Base-by-base conservation (phyloP, 1,139 yeast species). In the Zygosaccharomyces sapae region DNA sequence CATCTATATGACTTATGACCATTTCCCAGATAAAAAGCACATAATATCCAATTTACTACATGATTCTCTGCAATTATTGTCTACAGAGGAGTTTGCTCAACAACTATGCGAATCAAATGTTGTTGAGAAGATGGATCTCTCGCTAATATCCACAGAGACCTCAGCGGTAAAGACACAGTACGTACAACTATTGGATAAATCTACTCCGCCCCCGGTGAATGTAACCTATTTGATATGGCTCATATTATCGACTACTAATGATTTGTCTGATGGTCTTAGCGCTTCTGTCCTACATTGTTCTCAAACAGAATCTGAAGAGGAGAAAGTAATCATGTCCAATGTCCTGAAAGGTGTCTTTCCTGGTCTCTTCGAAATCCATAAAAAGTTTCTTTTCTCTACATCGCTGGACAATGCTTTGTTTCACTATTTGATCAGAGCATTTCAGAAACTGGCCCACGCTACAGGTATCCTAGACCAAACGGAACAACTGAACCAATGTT, bases 361-460 rank as follows among this genome's bases (percentile, higher is more conserved):
- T 1, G 73, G 73, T 12, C 55, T 81, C 2, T 66, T 76, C 27
- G 62, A 69, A 1, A 66, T 80, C 30, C 80, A 76, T 56, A 69
- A 75, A 25, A 70, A 74, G 5, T 82, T 79, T 49, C 63, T 89
- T 13, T 80, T 80, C 55, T 77, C 89, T 0, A 71, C 82, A 2
- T 52, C 65, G 2, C 68, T 86, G 64, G 95, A 88, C 58, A 74
- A 76, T 47, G 90, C 84, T 18, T 62, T 80, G 20, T 83, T 86
- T 61, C 86, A 84, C 50, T 67, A 70, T 9, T 59, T 80, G 12
- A 80, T 89, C 1, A 72, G 95, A 41, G 77, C 95, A 0, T 72
- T 86, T 5, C 97, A 90, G 63, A 83, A 83, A 53, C 73, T 86
- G 45, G 79, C 95, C 3, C 96, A 89, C 61, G 80, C 92, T 0